A percentile compares a stretch with the other conserved stretches of the same genome.
phyloP scores from a whole-genome alignment of 768 basidiomycete genomes.

The Sporobolomyces phaffii region DNA sequence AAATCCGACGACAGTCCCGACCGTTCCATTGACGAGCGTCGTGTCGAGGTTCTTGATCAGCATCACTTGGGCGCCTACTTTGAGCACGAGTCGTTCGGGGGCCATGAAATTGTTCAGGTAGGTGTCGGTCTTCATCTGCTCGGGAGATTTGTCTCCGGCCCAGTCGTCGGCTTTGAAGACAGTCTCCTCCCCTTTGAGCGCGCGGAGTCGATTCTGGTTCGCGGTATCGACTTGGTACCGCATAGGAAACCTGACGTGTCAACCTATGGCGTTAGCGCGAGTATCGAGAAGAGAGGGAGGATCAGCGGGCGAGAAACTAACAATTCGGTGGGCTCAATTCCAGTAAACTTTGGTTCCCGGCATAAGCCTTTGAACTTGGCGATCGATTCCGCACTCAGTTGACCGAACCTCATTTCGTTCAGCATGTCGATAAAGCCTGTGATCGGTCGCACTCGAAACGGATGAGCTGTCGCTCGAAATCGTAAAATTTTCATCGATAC shows the following conservation, averaged over 20 bases:
- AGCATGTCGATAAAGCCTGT: constrained; percentile 90
- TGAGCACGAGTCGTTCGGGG: constrained; percentile 61
- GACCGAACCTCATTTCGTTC: constrained; percentile 95
- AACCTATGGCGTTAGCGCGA: neutral
- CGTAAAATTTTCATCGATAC: no score
- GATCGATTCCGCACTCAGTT: constrained; percentile 61
- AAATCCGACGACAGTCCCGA: constrained; percentile 78
- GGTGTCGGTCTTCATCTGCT: constrained; percentile 58
- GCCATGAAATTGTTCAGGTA: constrained; percentile 90
- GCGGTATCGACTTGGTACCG: constrained; percentile 86
- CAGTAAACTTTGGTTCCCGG: constrained; percentile 59
- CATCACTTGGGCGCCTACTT: constrained; percentile 82
- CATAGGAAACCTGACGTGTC: constrained; percentile 69
- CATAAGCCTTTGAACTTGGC: constrained; percentile 64
- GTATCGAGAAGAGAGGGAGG: neutral
- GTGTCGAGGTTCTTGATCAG: constrained; percentile 85
- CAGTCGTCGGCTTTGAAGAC: constrained; percentile 61
- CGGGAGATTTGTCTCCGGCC: constrained; percentile 44
- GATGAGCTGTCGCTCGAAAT: neutral
- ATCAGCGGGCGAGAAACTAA: no score
- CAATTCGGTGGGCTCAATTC: constrained; percentile 75
- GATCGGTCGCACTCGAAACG: neutral
- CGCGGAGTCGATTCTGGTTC: constrained; percentile 63
- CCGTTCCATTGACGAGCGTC: constrained; percentile 84
- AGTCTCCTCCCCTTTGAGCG: constrained; percentile 54